Percentiles rank a stretch among this genome's conserved stretches.
Evolutionary conservation across 1,284 basidiomycete species (phyloP).

Genomic region (Serendipita sp.): DNA sequence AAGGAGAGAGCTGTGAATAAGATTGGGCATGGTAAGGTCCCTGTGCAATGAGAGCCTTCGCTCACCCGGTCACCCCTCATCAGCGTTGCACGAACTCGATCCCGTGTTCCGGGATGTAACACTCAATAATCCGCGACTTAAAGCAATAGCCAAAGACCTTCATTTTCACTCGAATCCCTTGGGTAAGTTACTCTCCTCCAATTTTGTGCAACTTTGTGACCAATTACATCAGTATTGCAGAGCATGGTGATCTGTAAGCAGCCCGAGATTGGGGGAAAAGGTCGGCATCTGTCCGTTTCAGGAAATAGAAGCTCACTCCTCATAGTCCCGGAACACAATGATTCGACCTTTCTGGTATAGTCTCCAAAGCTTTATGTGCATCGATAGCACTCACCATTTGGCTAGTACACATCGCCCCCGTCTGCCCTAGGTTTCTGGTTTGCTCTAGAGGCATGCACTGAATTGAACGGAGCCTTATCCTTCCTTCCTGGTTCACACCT

Average conservation of each 20-base stretch:
- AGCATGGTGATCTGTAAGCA: conserved; percentile 93
- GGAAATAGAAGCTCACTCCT: conserved; percentile 4
- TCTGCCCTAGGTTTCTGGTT: conserved; percentile 93
- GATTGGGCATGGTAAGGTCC: conserved; percentile 52
- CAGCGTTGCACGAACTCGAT: conserved; percentile 73
- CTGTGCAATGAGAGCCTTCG: not conserved
- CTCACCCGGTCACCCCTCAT: not conserved
- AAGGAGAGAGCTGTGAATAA: conserved; percentile 73
- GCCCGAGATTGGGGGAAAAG: conserved; percentile 75
- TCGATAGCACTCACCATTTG: not conserved
- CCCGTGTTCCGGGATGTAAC: conserved; percentile 67
- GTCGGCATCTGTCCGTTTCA: conserved; percentile 26
- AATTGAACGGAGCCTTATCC: conserved; percentile 74
- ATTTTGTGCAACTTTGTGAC: conserved; percentile 4
- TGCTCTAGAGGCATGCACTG: conserved; percentile 48
- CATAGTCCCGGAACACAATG: conserved; percentile 62
- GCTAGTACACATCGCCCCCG: conserved; percentile 80
- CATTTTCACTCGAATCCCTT: conserved; percentile 71
- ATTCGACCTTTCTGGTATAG: conserved; percentile 69
- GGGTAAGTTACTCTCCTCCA: conserved; percentile 29
- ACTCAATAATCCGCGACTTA: conserved; percentile 56
- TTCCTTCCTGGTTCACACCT: conserved; percentile 88
- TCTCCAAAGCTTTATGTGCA: conserved; percentile 7
- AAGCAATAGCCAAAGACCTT: conserved; percentile 55
- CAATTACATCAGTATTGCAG: conserved; percentile 52